Conservation (phyloP, 768 basidiomycete species). For the Suillus discolor region DNA sequence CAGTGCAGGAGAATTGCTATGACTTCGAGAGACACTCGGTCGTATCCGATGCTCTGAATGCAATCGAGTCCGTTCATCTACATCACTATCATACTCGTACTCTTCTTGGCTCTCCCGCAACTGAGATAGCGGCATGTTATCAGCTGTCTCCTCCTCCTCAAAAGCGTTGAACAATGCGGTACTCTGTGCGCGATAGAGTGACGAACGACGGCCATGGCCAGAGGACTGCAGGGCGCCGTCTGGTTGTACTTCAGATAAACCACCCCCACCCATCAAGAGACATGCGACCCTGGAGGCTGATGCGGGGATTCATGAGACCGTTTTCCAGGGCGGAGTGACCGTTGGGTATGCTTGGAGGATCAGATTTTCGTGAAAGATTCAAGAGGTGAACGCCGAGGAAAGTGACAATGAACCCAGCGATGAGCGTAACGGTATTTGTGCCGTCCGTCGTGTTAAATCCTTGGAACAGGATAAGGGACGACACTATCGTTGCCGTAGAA, state of each 20-base stretch:
- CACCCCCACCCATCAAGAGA: constrained; percentile 80
- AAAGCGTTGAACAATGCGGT: constrained; percentile 77
- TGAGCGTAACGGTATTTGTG: constrained; percentile 81
- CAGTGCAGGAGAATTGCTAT: constrained; percentile 53
- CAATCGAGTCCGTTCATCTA: constrained; percentile 44
- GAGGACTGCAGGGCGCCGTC: constrained; percentile 30
- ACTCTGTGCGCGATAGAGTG: constrained; percentile 66
- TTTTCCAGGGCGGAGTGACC: constrained; percentile 61
- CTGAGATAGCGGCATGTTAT: constrained; percentile 58
- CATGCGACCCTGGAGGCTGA: constrained; percentile 78
- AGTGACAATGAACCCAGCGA: constrained; percentile 89
- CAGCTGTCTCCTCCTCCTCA: constrained; percentile 52
- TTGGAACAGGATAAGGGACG: constrained; percentile 95
- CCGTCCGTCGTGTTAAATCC: constrained; percentile 91
- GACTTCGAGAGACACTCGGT: constrained; percentile 49
- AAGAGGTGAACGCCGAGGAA: constrained; percentile 97
- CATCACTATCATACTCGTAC: constrained; percentile 47
- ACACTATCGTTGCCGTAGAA: constrained; percentile 89
- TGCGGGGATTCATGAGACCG: constrained; percentile 74
- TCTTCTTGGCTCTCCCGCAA: constrained; percentile 70
- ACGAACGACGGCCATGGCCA: constrained; percentile 65
- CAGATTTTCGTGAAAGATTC: constrained; percentile 70
- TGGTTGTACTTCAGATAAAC: constrained; percentile 33
- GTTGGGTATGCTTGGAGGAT: constrained; percentile 42
- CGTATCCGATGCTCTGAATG: constrained; percentile 29